Percentiles rank a stretch among this genome's conserved stretches.
Conservation (phyloP, 176 grass and related monocot genomes). For the Aegilops sharonensis region DNA sequence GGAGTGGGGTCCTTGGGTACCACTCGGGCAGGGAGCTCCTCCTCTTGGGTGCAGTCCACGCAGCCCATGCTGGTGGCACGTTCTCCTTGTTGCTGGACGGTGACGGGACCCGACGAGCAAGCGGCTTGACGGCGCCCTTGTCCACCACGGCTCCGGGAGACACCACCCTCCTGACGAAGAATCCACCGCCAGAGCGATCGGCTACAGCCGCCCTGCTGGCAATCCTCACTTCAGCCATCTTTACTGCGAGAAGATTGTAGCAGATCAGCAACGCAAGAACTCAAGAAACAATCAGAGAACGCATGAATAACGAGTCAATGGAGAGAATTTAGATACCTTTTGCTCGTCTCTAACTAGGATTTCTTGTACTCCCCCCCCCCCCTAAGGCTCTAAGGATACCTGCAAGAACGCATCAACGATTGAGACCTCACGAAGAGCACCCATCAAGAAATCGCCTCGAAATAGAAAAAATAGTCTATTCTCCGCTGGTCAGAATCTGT, state of each 20-base stretch:
- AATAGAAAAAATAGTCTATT: slow-evolving; percentile 5
- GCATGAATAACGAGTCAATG: neutral
- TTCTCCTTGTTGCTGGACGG: slow-evolving; percentile 47
- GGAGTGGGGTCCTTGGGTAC: slow-evolving; percentile 68
- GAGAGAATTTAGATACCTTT: neutral
- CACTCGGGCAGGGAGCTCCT: slow-evolving; percentile 66
- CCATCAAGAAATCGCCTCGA: neutral
- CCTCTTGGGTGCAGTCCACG: slow-evolving; percentile 33
- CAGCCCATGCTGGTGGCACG: slow-evolving; percentile 23
- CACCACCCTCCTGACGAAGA: slow-evolving; percentile 49
- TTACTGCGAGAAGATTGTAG: slow-evolving; percentile 10
- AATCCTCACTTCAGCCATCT: slow-evolving; percentile 53
- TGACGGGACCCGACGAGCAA: neutral
- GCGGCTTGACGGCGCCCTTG: slow-evolving; percentile 19
- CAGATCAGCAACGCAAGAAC: neutral
- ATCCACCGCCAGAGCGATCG: slow-evolving; percentile 41
- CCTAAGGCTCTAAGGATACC: neutral
- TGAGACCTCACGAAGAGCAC: neutral
- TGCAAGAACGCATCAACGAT: neutral
- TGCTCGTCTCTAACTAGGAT: neutral
- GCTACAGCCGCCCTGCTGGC: slow-evolving; percentile 18
- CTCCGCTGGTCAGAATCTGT: neutral
- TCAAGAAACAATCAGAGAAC: neutral
- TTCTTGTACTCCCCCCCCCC: neutral
- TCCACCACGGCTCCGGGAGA: slow-evolving; percentile 31